Evolutionary conservation across 495 filamentous ascomycete genomes (phyloP).

Genomic region (Neurospora cerealis): DNA sequence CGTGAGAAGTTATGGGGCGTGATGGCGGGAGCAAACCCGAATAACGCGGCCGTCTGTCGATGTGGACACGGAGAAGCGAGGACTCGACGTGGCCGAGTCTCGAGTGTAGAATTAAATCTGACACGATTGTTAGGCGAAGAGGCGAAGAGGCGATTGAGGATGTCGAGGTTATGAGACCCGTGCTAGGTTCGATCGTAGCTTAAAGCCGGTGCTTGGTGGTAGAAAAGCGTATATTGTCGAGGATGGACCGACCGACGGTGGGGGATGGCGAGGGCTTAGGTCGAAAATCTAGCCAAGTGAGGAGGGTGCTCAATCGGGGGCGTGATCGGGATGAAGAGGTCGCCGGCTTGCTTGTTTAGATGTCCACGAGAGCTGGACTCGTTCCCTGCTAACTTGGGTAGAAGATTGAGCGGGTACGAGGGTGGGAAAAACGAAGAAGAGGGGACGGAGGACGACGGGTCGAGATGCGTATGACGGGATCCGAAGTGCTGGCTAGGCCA

Average conservation of each 20-base stretch:
- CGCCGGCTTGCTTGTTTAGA: not conserved
- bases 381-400: not conserved
- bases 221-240: not conserved
- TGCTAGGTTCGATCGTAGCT: not conserved
- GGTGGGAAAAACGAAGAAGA: not conserved
- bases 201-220: not conserved
- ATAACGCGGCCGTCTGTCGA: not conserved
- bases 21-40: not conserved
- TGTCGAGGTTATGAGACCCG: not conserved
- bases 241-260: not conserved
- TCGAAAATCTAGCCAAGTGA: not conserved
- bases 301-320: not conserved
- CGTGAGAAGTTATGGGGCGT: not conserved
- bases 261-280: not conserved
- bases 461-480: not conserved
- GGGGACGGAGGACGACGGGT: not conserved
- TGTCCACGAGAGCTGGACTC: not conserved
- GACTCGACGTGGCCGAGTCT: not conserved
- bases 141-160: not conserved
- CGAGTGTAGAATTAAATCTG: not conserved
- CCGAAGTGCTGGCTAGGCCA: conserved; percentile 8
- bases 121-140: not conserved
- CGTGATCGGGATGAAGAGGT: not conserved
- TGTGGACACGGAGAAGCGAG: not conserved
- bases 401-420: not conserved